Conservation (phyloP, 2,329 filamentous ascomycete genomes). For the Fusarium algeriense region DNA sequence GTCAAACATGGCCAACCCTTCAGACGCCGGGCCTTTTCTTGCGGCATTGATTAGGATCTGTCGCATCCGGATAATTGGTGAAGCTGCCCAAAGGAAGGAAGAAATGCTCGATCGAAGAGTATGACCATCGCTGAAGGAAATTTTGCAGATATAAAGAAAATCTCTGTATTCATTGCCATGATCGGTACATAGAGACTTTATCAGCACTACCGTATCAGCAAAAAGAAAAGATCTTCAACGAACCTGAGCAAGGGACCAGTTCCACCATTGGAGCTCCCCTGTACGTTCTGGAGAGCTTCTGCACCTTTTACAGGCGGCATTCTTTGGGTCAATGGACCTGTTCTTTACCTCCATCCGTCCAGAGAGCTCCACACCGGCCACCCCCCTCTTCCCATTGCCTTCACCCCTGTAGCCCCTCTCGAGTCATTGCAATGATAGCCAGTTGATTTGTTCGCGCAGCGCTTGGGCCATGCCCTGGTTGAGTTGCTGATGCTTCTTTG, state of each 20-base stretch:
- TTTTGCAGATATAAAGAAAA: background rate
- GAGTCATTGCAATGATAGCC: conserved; percentile 50
- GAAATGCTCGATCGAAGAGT: background rate
- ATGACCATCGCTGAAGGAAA: background rate
- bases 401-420: conserved; percentile 45
- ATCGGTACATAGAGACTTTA: background rate
- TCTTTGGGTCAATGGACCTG: conserved; percentile 23
- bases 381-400: conserved; percentile 39
- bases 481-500: conserved; percentile 43
- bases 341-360: conserved; percentile 40
- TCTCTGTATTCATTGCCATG: background rate
- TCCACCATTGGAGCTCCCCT: conserved; percentile 48
- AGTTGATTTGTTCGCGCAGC: conserved; percentile 47
- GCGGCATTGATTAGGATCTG: conserved; percentile 27
- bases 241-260: conserved; percentile 40
- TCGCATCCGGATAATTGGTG: conserved; percentile 20
- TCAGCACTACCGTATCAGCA: conserved; percentile 24
- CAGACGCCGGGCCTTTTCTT: conserved; percentile 35
- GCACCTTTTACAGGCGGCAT: conserved; percentile 40
- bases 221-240: conserved; percentile 41
- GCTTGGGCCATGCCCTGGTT: conserved; percentile 43
- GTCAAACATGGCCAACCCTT: conserved; percentile 38
- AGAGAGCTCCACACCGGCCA: conserved; percentile 38
- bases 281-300: conserved; percentile 43
- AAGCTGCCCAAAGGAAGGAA: conserved; percentile 7